A percentile compares a stretch with the other conserved stretches of the same genome.
phyloP scores from a whole-genome alignment of 345 rosid species.

The Aegle marmelos region DNA sequence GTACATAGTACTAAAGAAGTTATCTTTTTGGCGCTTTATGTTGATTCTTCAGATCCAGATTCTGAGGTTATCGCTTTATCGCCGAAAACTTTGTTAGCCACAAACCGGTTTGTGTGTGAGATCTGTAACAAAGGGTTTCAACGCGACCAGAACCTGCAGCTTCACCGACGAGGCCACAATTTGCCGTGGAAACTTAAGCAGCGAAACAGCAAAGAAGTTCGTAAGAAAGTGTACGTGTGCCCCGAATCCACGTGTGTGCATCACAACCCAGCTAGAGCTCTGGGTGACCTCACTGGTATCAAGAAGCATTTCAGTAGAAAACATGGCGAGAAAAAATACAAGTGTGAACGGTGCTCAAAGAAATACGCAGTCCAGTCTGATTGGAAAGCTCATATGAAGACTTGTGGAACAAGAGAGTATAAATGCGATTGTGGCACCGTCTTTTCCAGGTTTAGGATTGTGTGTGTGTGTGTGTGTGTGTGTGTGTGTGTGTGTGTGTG shows the following conservation, averaged over 20 bases:
- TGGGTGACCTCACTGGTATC: slow-evolving; percentile 84
- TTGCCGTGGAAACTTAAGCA: slow-evolving; percentile 79
- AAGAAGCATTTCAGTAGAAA: slow-evolving; percentile 77
- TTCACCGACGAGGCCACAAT: slow-evolving; percentile 78
- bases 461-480: not conserved
- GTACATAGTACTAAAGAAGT: not conserved
- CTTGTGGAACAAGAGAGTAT: slow-evolving; percentile 74
- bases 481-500: not conserved
- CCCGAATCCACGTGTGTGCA: slow-evolving; percentile 72
- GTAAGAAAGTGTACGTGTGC: slow-evolving; percentile 71
- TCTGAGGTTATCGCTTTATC: slow-evolving; percentile 72
- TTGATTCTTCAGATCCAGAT: slow-evolving; percentile 55
- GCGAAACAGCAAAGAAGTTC: slow-evolving; percentile 45
- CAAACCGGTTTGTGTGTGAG: slow-evolving; percentile 74
- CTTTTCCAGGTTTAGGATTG: slow-evolving; percentile 52
- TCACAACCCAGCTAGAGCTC: slow-evolving; percentile 64
- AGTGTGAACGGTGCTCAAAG: slow-evolving; percentile 77
- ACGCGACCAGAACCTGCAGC: slow-evolving; percentile 78
- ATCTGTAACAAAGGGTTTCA: slow-evolving; percentile 81
- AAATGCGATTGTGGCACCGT: slow-evolving; percentile 76
- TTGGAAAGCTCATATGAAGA: slow-evolving; percentile 84
- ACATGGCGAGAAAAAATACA: slow-evolving; percentile 83
- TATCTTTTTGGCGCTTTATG: not conserved
- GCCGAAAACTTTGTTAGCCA: slow-evolving; percentile 56
- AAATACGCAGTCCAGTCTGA: slow-evolving; percentile 82